A percentile compares a stretch with the other conserved stretches of the same genome.
Conservation (phyloP, 2,329 filamentous ascomycete species). For the Pyricularia pennisetigena region DNA sequence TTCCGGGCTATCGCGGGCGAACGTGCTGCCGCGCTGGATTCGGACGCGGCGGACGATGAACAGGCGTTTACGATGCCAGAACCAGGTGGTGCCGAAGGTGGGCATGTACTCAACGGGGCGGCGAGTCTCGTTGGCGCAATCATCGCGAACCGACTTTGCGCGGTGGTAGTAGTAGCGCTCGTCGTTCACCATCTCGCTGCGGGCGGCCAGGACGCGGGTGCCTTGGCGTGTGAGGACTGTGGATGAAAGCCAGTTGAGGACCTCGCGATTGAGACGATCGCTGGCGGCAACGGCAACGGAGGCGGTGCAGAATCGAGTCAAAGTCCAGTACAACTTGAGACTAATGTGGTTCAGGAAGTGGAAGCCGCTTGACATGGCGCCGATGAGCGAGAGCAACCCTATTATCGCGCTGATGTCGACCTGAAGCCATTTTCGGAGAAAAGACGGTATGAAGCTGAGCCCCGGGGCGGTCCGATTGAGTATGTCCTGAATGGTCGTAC, state of each 20-base stretch:
- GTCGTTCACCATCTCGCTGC: conserved; percentile 19
- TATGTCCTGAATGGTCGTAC: conserved; percentile 10
- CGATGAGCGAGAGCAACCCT: conserved; percentile 22
- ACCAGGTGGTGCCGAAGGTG: conserved; percentile 26
- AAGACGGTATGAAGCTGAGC: conserved; percentile 18
- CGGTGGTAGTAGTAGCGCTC: conserved; percentile 21
- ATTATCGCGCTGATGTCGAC: conserved; percentile 23
- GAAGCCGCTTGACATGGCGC: conserved; percentile 20
- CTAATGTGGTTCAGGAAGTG: conserved; percentile 11
- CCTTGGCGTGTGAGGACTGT: conserved; percentile 20
- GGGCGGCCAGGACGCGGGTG: conserved; percentile 23
- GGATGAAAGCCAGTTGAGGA: conserved; percentile 26
- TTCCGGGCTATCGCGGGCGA: conserved; percentile 14
- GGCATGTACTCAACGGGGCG: conserved; percentile 25
- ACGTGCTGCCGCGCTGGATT: conserved; percentile 3
- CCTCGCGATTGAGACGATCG: conserved; percentile 26
- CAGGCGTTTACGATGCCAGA: conserved; percentile 20
- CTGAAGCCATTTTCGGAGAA: conserved; percentile 23
- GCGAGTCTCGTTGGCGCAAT: conserved; percentile 22
- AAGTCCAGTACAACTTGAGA: conserved; percentile 23
- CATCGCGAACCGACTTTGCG: conserved; percentile 16
- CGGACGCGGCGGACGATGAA: conserved; percentile 24
- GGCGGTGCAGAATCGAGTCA: conserved; percentile 25
- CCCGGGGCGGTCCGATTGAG: conserved; percentile 16
- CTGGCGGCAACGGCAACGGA: conserved; percentile 25